Evolutionary conservation across 2,329 filamentous ascomycete species (phyloP).

Genomic region (Juglanconis juglandina): DNA sequence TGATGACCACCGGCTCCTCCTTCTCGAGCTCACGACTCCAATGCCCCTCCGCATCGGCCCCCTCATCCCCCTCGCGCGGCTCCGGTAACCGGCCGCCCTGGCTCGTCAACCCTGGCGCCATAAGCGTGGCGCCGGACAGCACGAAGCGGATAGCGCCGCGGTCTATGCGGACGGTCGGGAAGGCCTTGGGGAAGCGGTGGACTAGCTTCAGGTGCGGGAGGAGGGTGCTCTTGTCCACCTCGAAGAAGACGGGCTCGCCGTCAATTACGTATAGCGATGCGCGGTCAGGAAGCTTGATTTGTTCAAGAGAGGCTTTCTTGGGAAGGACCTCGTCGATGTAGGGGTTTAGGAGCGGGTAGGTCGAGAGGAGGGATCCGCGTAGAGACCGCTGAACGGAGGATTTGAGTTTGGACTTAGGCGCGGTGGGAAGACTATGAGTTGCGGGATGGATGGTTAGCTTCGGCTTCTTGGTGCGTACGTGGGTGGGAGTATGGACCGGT

Average conservation of each 20-base stretch:
- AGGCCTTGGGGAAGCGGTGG: conserved; percentile 81
- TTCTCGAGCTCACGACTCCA: conserved; percentile 69
- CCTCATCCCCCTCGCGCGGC: conserved; percentile 38
- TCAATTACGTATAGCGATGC: conserved; percentile 84
- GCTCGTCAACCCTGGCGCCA: conserved; percentile 90
- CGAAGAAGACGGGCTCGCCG: conserved; percentile 80
- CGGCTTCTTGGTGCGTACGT: background rate
- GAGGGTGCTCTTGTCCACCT: conserved; percentile 67
- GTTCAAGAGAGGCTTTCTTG: conserved; percentile 87
- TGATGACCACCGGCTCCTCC: conserved; percentile 82
- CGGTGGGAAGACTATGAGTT: conserved; percentile 62
- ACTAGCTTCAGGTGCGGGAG: conserved; percentile 87
- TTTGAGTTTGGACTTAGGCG: conserved; percentile 93
- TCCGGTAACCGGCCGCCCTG: conserved; percentile 75
- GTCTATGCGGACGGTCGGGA: conserved; percentile 85
- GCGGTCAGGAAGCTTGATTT: conserved; percentile 90
- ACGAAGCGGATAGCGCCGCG: conserved; percentile 96
- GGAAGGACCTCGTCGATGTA: conserved; percentile 93
- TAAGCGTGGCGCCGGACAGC: conserved; percentile 85
- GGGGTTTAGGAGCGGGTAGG: conserved; percentile 80
- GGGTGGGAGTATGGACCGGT: background rate
- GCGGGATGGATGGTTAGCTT: conserved; percentile 19
- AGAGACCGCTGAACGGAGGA: conserved; percentile 88
- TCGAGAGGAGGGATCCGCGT: conserved; percentile 75
- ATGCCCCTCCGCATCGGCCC: conserved; percentile 47